Percentiles rank a stretch among this genome's conserved stretches.
Conservation (phyloP, 1,139 yeast species). For the Nakaseomyces bracarensis region DNA sequence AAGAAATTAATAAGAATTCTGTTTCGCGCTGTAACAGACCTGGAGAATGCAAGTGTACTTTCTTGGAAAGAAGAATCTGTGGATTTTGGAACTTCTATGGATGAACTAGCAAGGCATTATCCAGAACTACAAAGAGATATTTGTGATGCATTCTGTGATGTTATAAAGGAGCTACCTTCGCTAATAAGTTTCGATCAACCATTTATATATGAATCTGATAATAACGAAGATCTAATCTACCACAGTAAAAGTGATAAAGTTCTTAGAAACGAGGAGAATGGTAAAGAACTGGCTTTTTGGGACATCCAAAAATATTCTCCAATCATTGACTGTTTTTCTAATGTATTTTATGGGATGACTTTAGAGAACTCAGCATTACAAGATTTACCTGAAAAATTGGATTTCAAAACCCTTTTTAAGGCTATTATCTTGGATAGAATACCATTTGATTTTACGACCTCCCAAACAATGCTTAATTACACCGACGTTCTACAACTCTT, state of each 20-base stretch:
- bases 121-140: slow-evolving; percentile 60
- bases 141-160: slow-evolving; percentile 40
- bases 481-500: slow-evolving; percentile 47
- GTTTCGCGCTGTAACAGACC: slow-evolving; percentile 44
- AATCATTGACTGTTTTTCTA: slow-evolving; percentile 30
- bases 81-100: slow-evolving; percentile 61
- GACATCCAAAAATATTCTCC: slow-evolving; percentile 33
- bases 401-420: slow-evolving; percentile 40
- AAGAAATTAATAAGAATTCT: slow-evolving; percentile 41
- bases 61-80: slow-evolving; percentile 44
- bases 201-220: slow-evolving; percentile 38
- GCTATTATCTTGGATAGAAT: slow-evolving; percentile 38
- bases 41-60: slow-evolving; percentile 43
- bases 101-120: slow-evolving; percentile 78
- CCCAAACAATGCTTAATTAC: slow-evolving; percentile 47
- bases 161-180: slow-evolving; percentile 45
- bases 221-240: slow-evolving; percentile 38
- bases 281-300: slow-evolving; percentile 44
- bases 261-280: slow-evolving; percentile 36
- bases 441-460: slow-evolving; percentile 53
- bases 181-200: slow-evolving; percentile 34
- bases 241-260: slow-evolving; percentile 36
- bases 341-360: slow-evolving; percentile 30
- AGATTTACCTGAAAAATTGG: slow-evolving; percentile 36
- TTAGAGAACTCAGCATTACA: slow-evolving; percentile 39